These are phyloP conservation scores for Bipolaris gigantea DNA, from an alignment of 2,329 filamentous ascomycete genomes.

Conservation along the genomic window DNA sequence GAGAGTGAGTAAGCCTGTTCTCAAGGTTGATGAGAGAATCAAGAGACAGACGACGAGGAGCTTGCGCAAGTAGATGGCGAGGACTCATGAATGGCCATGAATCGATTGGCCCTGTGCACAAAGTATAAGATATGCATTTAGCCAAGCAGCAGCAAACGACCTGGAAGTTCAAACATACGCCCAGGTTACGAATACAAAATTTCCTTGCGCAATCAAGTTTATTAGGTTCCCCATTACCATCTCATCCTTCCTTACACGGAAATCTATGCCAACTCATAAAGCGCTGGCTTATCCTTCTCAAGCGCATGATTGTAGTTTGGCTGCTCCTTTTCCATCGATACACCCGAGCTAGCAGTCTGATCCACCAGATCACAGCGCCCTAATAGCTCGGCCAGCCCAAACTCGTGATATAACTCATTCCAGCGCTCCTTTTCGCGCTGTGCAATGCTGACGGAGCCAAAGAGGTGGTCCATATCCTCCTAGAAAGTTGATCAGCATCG, in stretches of 20 bases:
- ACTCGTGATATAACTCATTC: conserved; percentile 70
- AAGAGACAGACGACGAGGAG: conserved; percentile 32
- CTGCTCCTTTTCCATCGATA: neutral
- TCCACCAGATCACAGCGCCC: conserved; percentile 19
- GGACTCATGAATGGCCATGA: accelerated
- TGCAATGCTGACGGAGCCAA: conserved; percentile 67
- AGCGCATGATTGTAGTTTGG: conserved; percentile 2
- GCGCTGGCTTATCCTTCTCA: conserved; percentile 22
- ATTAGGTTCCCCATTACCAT: neutral
- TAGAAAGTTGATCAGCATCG: conserved; percentile 36
- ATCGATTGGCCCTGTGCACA: neutral
- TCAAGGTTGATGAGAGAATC: conserved; percentile 12
- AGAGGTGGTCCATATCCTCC: conserved; percentile 66
- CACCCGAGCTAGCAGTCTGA: neutral
- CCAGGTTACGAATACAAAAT: neutral
- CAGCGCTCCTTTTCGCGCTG: conserved; percentile 69
- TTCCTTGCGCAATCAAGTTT: neutral
- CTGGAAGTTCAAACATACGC: neutral
- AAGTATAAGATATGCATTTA: too few species aligned
- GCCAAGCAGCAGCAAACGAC: neutral
- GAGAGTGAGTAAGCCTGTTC: neutral
- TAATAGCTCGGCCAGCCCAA: conserved; percentile 58
- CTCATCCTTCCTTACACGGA: neutral
- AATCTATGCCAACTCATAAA: conserved; percentile 3
- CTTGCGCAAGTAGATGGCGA: neutral